Conservation (phyloP, 495 filamentous ascomycete genomes). For the Staphylotrichum tortipilum region DNA sequence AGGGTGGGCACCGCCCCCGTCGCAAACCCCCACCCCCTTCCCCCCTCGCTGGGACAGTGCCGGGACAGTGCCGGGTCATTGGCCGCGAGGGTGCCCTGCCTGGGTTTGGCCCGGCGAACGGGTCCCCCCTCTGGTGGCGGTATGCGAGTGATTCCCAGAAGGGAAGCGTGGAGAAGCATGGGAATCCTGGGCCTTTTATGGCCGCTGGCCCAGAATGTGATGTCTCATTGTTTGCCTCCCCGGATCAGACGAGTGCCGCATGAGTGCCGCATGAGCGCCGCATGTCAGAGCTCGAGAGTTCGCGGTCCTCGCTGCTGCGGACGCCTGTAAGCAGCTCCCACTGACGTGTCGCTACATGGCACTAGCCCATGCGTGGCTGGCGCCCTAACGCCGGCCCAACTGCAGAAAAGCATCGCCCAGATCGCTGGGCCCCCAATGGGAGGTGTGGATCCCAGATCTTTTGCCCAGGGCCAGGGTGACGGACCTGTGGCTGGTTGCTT, state of each 20-base stretch:
- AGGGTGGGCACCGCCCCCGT: neutral
- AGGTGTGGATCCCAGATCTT: neutral
- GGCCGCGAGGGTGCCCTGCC: neutral
- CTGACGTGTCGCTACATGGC: neutral
- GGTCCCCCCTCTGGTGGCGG: neutral
- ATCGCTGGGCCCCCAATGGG: constrained; percentile 2
- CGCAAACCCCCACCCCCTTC: no score
- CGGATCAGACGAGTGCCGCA: neutral
- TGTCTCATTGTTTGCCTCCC: constrained; percentile 12
- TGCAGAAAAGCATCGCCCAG: constrained; percentile 2
- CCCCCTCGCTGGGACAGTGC: no score
- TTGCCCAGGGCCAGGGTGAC: neutral
- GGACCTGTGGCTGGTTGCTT: neutral
- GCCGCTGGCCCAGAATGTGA: neutral
- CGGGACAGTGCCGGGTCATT: neutral
- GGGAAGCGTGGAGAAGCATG: neutral
- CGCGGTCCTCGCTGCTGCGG: neutral
- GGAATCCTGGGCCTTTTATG: neutral
- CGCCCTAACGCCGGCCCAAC: neutral
- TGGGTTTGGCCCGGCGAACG: neutral
- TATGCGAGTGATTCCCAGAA: constrained; percentile 15
- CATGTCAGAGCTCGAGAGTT: neutral
- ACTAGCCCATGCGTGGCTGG: neutral
- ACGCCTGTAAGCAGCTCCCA: neutral
- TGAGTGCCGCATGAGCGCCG: no score